Evolutionary conservation across 2,329 filamentous ascomycete genomes (phyloP).

Genomic region (Alternaria arbusti): DNA sequence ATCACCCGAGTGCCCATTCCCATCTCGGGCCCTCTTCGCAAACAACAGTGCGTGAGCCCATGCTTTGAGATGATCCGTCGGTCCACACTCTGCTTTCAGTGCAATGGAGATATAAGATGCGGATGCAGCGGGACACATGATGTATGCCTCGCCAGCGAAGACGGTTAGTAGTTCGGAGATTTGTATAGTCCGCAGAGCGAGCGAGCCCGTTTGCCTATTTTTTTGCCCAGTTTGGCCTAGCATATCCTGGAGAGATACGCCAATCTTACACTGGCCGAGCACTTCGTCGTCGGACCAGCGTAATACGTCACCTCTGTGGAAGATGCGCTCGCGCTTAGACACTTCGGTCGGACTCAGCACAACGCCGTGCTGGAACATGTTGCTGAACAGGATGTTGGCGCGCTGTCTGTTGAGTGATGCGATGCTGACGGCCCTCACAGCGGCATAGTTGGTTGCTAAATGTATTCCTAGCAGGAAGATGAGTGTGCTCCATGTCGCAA

Average conservation of each 20-base stretch:
- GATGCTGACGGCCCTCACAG: constrained; percentile 85
- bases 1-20: constrained; percentile 3
- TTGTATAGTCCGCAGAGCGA: constrained; percentile 44
- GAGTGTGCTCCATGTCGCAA: constrained; percentile 76
- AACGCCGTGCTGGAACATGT: constrained; percentile 45
- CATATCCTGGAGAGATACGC: constrained; percentile 52
- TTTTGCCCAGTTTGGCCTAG: constrained; percentile 36
- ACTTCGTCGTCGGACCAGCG: constrained; percentile 55
- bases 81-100: constrained; percentile 64
- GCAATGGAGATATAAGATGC: constrained; percentile 61
- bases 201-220: constrained; percentile 34
- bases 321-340: constrained; percentile 63
- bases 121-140: constrained; percentile 62
- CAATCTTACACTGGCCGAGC: constrained; percentile 63
- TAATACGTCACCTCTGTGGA: constrained; percentile 71
- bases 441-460: constrained; percentile 83
- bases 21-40: constrained; percentile 37
- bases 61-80: constrained; percentile 62
- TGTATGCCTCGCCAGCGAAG: constrained; percentile 62
- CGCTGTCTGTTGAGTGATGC: constrained; percentile 84
- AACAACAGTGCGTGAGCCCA: constrained; percentile 67
- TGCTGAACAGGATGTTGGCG: constrained; percentile 76
- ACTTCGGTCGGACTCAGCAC: constrained; percentile 71
- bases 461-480: constrained; percentile 76
- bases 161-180: constrained; percentile 57